Evolutionary conservation across 2,329 filamentous ascomycete genomes (phyloP).

Genomic region (Ascochyta clinopodiicola): DNA sequence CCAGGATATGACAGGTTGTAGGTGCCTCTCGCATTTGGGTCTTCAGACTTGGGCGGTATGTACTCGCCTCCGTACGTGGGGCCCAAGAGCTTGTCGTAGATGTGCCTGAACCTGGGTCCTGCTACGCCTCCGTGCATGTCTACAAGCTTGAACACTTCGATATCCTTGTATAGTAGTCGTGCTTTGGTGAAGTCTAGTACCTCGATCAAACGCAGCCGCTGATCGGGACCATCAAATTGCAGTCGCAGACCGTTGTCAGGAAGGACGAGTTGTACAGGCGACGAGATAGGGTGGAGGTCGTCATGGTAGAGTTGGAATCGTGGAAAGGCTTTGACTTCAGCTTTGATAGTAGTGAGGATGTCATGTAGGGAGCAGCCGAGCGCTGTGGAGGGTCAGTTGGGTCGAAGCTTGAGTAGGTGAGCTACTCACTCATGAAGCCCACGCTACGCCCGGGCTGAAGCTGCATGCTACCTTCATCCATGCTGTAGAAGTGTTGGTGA

Average conservation of each 20-base stretch:
- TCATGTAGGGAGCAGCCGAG: constrained; percentile 93
- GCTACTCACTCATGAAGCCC: constrained; percentile 49
- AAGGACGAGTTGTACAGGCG: constrained; percentile 77
- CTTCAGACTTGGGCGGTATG: constrained; percentile 66
- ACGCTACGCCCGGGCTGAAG: constrained; percentile 40
- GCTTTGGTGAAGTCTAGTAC: constrained; percentile 88
- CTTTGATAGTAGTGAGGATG: constrained; percentile 84
- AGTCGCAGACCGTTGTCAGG: constrained; percentile 87
- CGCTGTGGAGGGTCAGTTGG: constrained; percentile 58
- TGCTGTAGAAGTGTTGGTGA: constrained; percentile 16
- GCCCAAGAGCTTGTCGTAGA: constrained; percentile 92
- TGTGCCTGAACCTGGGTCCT: constrained; percentile 82
- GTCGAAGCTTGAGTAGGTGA: no score
- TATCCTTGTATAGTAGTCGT: constrained; percentile 80
- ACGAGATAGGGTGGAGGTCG: constrained; percentile 72
- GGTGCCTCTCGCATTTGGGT: constrained; percentile 66
- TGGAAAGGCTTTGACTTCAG: constrained; percentile 81
- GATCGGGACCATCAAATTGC: constrained; percentile 92
- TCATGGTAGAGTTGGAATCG: constrained; percentile 85
- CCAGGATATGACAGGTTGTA: constrained; percentile 96
- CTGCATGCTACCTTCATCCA: constrained; percentile 44
- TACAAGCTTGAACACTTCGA: constrained; percentile 74
- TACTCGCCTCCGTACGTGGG: constrained; percentile 96
- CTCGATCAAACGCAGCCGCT: constrained; percentile 89
- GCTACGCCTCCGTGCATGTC: constrained; percentile 36